These are phyloP conservation scores for Puccinia triticina DNA, from an alignment of 1,284 basidiomycete genomes.

Conservation along the genomic window DNA sequence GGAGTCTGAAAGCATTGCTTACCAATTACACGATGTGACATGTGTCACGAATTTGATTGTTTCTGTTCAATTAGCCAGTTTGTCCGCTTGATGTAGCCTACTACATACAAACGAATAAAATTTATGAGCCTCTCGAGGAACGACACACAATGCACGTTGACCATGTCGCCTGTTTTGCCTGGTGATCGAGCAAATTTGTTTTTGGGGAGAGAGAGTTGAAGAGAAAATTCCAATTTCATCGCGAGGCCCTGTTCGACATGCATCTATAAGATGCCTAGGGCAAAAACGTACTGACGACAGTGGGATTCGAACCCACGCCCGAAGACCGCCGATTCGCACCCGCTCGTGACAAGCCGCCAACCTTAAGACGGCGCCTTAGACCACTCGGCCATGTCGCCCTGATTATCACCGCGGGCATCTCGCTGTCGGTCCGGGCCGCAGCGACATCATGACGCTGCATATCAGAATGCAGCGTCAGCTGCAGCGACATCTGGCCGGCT, in stretches of 20 bases:
- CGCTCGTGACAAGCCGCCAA: neutral
- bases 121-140: neutral
- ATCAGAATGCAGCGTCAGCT: neutral
- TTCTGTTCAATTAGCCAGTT: neutral
- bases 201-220: no score
- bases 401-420: neutral
- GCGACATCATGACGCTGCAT: no score
- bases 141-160: neutral
- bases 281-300: slow-evolving; percentile 36
- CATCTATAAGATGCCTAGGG: neutral
- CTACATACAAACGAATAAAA: neutral
- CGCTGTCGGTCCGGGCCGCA: no score
- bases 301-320: slow-evolving; percentile 61
- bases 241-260: no score
- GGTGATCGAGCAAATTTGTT: no score
- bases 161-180: no score
- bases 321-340: slow-evolving; percentile 57
- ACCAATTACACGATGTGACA: neutral
- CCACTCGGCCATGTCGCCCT: slow-evolving; percentile 34
- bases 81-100: neutral
- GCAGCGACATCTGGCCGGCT: no score
- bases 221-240: no score
- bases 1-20: neutral
- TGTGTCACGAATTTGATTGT: neutral
- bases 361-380: slow-evolving; percentile 37